Evolutionary conservation across 2,329 filamentous ascomycete genomes (phyloP), one percentile per base, ranked within the genome.

Genomic region (Pseudogymnoascus verrucosus): DNA sequence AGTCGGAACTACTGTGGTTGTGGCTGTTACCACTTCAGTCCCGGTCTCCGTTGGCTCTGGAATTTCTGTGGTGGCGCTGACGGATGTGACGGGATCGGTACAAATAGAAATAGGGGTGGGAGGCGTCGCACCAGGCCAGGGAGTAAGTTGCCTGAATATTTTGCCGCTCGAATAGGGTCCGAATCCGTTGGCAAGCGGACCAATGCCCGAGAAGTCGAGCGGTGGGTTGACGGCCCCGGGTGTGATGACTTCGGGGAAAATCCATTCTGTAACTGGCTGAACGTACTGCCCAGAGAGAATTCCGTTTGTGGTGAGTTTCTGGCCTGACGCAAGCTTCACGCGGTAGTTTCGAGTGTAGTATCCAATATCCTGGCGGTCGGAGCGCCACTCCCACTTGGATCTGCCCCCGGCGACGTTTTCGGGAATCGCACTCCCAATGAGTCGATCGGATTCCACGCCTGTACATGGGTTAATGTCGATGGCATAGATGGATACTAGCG

Each of bases 381-480:
- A 66, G 26, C 75, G 73, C 62, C 72, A 73, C 19, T 74, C 74
- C 70, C 74, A 79, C 64, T 78, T 79, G 69, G 76, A 77, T 44
- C 77, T 74, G 65, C 68, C 65, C 73, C 70, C 69, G 57, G 67
- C 68, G 60, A 71, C 65, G 1, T 74, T 72, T 42, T 65, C 26
- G 63, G 59, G 16, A 2, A 66, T 68, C 11, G 73, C 72, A 7
- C 71, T 72, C 2, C 74, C 75, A 31, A 78, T 70, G 8, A 71
- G 63, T 5, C 76, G 74, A 31, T 74, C 70, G 1, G 69, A 75
- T 39, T 75, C 71, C 23, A 71, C 72, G 14, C 77, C 77, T 0
- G 76, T 78, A 67, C 77, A 79, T 21, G 74, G 74, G 47, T 78
- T 74, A 19, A 78, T 70, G 5, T 79, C 77, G 26, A 78, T 76